phyloP scores from a whole-genome alignment of 1,284 basidiomycete species.

The Phellinidium pouzarii region DNA sequence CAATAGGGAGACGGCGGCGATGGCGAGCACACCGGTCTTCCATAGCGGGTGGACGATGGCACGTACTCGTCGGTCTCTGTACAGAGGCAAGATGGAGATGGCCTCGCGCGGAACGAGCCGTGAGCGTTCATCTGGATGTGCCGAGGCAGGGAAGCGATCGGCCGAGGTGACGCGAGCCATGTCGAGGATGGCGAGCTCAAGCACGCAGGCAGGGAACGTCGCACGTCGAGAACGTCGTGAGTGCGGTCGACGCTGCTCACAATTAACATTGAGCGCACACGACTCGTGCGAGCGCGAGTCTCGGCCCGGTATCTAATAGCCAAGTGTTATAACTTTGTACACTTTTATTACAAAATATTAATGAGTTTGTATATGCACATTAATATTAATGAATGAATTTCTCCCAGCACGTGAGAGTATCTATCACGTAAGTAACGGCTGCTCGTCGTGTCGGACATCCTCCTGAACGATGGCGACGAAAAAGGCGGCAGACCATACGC shows the following conservation, averaged over 20 bases:
- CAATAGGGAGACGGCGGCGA: constrained; percentile 6
- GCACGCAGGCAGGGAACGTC: too few species aligned
- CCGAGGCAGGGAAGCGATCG: neutral
- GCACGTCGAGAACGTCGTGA: too few species aligned
- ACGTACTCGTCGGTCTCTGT: neutral
- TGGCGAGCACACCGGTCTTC: neutral
- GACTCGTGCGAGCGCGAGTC: neutral
- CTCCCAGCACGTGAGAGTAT: too few species aligned
- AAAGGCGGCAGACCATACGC: constrained; percentile 74
- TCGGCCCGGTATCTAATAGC: too few species aligned
- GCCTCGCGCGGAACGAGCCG: too few species aligned
- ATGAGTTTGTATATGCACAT: too few species aligned
- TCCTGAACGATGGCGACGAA: constrained; percentile 52
- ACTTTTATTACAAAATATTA: too few species aligned
- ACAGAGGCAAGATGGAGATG: too few species aligned
- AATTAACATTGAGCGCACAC: neutral
- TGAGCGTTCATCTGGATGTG: neutral
- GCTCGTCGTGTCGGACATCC: neutral
- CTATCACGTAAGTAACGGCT: constrained; percentile 11
- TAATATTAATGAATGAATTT: too few species aligned
- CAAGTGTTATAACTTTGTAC: too few species aligned
- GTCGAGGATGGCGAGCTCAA: constrained; percentile 4
- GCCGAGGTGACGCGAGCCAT: constrained; percentile 14
- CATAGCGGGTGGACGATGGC: neutral
- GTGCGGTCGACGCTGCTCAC: too few species aligned